These are phyloP conservation scores for Colletotrichum musae DNA, from an alignment of 2,329 filamentous ascomycete species.

Conservation along the genomic window DNA sequence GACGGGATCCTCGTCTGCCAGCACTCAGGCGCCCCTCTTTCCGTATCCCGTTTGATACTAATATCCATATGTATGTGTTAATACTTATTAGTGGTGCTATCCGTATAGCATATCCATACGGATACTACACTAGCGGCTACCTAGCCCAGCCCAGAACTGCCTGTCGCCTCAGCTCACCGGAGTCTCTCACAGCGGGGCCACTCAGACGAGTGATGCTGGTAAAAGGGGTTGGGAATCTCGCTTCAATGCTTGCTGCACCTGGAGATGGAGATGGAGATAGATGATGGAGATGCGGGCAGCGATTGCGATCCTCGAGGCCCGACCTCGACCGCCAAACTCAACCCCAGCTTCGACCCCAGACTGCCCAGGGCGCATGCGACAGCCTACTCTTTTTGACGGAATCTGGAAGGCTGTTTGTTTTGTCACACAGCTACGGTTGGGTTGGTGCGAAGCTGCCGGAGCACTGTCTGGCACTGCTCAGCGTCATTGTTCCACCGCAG, in stretches of 20 bases:
- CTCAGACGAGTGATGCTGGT: slow-evolving; percentile 9
- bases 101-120: too few relatives aligned
- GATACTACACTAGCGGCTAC: too few relatives aligned
- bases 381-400: slow-evolving; percentile 32
- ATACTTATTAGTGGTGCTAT: too few relatives aligned
- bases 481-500: slow-evolving; percentile 14
- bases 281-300: slow-evolving; percentile 10
- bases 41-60: slow-evolving; percentile 2
- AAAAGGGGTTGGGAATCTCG: slow-evolving; percentile 29
- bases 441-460: slow-evolving; percentile 10
- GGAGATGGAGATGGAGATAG: not conserved
- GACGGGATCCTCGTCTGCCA: slow-evolving; percentile 1
- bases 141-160: too few relatives aligned
- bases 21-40: slow-evolving; percentile 3
- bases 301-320: not conserved
- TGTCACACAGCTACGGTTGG: not conserved
- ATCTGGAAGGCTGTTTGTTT: not conserved
- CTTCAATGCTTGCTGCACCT: slow-evolving; percentile 29
- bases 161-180: not conserved
- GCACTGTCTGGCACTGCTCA: not conserved
- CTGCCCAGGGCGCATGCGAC: slow-evolving; percentile 29
- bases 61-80: too few relatives aligned
- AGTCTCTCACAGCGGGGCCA: slow-evolving; percentile 18
- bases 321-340: not conserved
- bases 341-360: slow-evolving; percentile 13